phyloP scores from a whole-genome alignment of 1,284 basidiomycete genomes.

The Acaromyces ingoldii region DNA sequence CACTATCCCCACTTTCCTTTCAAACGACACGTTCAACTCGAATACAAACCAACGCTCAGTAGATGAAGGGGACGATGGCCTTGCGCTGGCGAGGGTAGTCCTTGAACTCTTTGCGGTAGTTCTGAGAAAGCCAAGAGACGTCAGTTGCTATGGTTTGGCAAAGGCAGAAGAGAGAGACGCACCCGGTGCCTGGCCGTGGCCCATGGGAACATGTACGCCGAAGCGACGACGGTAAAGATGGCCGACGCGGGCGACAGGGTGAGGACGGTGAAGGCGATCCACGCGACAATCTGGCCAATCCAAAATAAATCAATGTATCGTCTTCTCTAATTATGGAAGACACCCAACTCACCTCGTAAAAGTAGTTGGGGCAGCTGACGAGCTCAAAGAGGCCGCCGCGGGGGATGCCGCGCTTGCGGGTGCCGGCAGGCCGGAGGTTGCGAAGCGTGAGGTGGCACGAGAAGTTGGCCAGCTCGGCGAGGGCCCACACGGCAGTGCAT shows the following conservation, averaged over 20 bases:
- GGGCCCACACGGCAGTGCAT: constrained; percentile 67
- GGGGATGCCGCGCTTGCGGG: constrained; percentile 76
- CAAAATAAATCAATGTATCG: too few species aligned
- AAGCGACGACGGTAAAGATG: constrained; percentile 67
- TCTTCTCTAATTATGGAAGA: neutral
- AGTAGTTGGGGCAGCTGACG: constrained; percentile 89
- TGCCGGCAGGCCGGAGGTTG: constrained; percentile 73
- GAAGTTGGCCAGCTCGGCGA: constrained; percentile 81
- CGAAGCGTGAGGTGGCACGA: constrained; percentile 76
- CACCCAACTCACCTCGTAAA: constrained; percentile 70
- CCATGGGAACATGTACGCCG: constrained; percentile 78
- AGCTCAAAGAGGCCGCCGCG: constrained; percentile 71
- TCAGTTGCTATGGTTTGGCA: neutral
- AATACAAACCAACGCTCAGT: constrained; percentile 46
- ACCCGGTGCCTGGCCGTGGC: constrained; percentile 78
- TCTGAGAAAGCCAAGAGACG: constrained; percentile 30
- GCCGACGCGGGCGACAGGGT: constrained; percentile 63
- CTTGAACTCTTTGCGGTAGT: constrained; percentile 88
- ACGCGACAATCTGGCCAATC: constrained; percentile 62
- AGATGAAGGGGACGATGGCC: constrained; percentile 73
- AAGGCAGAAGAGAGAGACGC: neutral
- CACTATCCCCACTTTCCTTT: too few species aligned
- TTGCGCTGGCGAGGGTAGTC: constrained; percentile 72
- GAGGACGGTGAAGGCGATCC: constrained; percentile 70
- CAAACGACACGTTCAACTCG: too few species aligned